Conservation (phyloP, 1,139 yeast genomes). For the Debaryomycetaceae sp. region DNA sequence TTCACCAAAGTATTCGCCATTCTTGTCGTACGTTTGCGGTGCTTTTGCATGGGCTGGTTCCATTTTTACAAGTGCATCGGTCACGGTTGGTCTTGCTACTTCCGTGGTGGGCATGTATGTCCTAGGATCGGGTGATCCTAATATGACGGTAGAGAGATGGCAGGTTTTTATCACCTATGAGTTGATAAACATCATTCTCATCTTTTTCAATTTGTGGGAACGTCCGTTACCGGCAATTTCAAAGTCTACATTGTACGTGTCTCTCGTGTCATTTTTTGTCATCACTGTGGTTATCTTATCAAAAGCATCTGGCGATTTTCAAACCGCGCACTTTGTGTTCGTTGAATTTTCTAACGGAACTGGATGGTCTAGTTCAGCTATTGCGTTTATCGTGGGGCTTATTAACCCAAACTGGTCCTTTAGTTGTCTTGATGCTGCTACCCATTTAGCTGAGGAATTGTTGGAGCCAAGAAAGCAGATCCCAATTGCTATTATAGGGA, state of each 20-base stretch:
- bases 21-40: slow-evolving; percentile 7
- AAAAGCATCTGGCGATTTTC: slow-evolving; percentile 51
- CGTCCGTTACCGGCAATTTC: slow-evolving; percentile 25
- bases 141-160: slow-evolving; percentile 38
- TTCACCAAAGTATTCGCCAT: slow-evolving; percentile 3
- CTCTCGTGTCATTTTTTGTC: slow-evolving; percentile 49
- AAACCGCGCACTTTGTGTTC: slow-evolving; percentile 58
- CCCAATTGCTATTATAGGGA: slow-evolving; percentile 61
- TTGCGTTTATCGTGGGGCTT: slow-evolving; percentile 64
- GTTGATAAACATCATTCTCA: slow-evolving; percentile 33
- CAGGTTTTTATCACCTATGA: slow-evolving; percentile 55
- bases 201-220: slow-evolving; percentile 56
- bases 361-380: slow-evolving; percentile 59
- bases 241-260: slow-evolving; percentile 47
- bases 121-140: slow-evolving; percentile 1
- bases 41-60: slow-evolving; percentile 6
- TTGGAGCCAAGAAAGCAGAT: slow-evolving; percentile 52
- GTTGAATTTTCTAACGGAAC: slow-evolving; percentile 58
- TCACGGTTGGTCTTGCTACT: slow-evolving; percentile 6
- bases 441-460: slow-evolving; percentile 65
- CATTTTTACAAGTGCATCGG: slow-evolving; percentile 8
- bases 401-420: slow-evolving; percentile 70
- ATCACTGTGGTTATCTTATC: slow-evolving; percentile 57
- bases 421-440: slow-evolving; percentile 66
- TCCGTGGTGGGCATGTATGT: slow-evolving; percentile 4